These are phyloP conservation scores for Fusarium transvaalense DNA, from an alignment of 2,329 filamentous ascomycete genomes.

Conservation along the genomic window DNA sequence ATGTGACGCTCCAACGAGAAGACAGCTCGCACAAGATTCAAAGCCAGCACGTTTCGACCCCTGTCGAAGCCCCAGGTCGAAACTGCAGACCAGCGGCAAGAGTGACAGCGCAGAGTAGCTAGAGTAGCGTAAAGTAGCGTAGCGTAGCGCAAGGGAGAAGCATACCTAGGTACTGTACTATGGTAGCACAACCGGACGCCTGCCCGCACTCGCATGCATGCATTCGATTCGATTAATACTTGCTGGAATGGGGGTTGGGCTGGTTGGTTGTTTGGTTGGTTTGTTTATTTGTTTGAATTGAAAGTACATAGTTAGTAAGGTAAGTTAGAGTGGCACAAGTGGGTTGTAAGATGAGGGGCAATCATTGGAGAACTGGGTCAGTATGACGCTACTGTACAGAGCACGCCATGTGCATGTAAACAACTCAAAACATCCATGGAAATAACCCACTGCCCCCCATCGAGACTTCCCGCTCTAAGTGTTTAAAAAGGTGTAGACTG, in stretches of 20 bases:
- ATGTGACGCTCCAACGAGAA: conserved; percentile 37
- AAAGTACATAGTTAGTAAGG: neutral
- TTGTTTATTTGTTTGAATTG: conserved; percentile 22
- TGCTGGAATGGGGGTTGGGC: conserved; percentile 4
- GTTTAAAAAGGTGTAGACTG: conserved; percentile 7
- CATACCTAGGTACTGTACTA: neutral
- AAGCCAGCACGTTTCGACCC: conserved; percentile 36
- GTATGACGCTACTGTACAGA: conserved; percentile 33
- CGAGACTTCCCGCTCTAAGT: neutral
- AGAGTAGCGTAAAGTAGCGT: neutral
- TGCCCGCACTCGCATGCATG: conserved; percentile 29
- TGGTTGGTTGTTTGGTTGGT: neutral
- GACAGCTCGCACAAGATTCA: conserved; percentile 20
- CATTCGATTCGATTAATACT: conserved; percentile 8
- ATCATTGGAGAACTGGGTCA: conserved; percentile 28
- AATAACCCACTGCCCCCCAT: conserved; percentile 3
- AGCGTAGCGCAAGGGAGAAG: neutral
- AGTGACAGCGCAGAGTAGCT: conserved; percentile 20
- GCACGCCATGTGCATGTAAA: conserved; percentile 16
- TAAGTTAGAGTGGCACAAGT: neutral
- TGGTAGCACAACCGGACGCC: conserved; percentile 1
- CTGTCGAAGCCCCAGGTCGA: conserved; percentile 31
- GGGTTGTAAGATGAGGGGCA: conserved; percentile 22
- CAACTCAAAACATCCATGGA: conserved; percentile 24
- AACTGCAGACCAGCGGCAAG: conserved; percentile 38